Evolutionary conservation across 1,139 yeast species (phyloP), one percentile per base, ranked within the genome.

Genomic region (Kodamaea arcana): DNA sequence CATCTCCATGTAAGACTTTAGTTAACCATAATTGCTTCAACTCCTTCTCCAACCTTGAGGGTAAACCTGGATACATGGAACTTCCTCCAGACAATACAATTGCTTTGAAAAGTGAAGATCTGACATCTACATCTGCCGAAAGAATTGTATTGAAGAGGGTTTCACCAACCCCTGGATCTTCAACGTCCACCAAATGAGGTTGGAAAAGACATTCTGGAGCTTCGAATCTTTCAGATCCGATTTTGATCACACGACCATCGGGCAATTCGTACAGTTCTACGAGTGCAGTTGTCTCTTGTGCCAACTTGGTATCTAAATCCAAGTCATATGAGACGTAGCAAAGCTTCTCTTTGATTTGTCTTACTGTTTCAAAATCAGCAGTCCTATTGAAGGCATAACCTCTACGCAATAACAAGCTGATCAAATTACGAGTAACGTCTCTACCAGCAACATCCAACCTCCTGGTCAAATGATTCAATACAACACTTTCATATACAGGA

Each of bases 121-220:
- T 79, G 37, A 92, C 79, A 59, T 92, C 98, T 32, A 92, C 83
- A 55, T 92, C 98, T 28, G 97, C 97, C 5, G 88, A 66, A 67
- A 92, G 97, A 46, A 92, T 82, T 3, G 96, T 87, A 59, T 87
- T 86, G 69, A 88, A 92, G 43, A 92, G 71, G 26, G 83, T 72
- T 62, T 92, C 98, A 36, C 97, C 97, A 41, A 92, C 80, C 50
- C 98, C 98, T 1, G 95, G 95, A 58, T 88, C 97, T 65, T 92
- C 98, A 40, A 86, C 87, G 59, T 90, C 98, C n/a, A 92, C 97
- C 50, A 92, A 74, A 51, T 82, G 80, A 35, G 98, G 98, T 66
- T 94, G 98, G 76, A 92, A 92, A 51, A 92, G 72, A 66, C 98
- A 92, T 63, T 92, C 98, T 24, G 98, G 97, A 3, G 98, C 98